Evolutionary conservation across 441 rosid genomes (phyloP), one percentile per base, ranked within the genome.

Genomic region (Lagerstroemia fauriei): DNA sequence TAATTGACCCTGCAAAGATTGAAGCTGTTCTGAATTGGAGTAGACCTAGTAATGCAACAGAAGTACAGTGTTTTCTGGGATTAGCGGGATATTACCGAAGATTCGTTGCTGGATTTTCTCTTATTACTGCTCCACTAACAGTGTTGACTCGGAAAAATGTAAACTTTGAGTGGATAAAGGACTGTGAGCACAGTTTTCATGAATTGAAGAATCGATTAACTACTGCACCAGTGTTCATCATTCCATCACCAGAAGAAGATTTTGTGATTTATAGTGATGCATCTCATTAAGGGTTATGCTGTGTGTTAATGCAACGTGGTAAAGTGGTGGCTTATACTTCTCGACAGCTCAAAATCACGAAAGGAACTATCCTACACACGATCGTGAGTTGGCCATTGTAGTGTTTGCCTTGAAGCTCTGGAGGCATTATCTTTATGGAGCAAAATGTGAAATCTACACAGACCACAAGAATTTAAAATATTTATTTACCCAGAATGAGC

Each of bases 221-320:
- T 10, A 9, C 44, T 12, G 17, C 46, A 27, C 47, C 22, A 31
- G 75, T 71, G 75, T 46, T 71, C 10, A 29, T 32, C 16, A 31
- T 71, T 31, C 46, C 75, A 12, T 71, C 44, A 27, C 14, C 32
- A 11, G 9, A 3, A 29, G 4, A 32, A 29, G 18, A 17, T 17
- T 27, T 29, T 71, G 46, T 29, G 44, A 38, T 71, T 9, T 71
- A 71, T 38, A 71, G 47, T 7, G 75, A 71, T 71, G 75, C 75
- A 27, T 71, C 75, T 29, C 46, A 9, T 34, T 6, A 71, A 34
- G 75, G 46, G 8, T 24, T 71, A 29, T 47, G 74, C 31, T 70
- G 75, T 22, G 75, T 71, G 22, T 31, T 71, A 38, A 71, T 71
- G 75, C 75, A 71, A 71, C 75, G 32, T 31, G 47, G 46, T 6